Evolutionary conservation across 2,329 filamentous ascomycete genomes (phyloP), one percentile per base, ranked within the genome.

Genomic region (Ampelomyces quisqualis): DNA sequence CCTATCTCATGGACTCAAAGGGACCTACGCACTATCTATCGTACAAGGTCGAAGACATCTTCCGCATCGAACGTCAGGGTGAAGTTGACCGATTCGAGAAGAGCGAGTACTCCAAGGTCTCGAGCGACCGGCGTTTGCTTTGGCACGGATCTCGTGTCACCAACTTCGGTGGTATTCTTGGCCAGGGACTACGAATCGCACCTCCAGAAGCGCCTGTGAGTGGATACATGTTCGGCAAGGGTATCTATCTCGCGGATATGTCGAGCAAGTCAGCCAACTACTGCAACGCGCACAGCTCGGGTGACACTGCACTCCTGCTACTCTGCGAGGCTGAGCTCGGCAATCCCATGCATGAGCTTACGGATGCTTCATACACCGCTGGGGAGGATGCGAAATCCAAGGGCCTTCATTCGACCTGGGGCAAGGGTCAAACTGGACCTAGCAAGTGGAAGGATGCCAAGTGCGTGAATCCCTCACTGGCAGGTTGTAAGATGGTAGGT

Each of bases 141-240:
- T 95, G 90, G 90, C 90, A 95, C 62, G 89, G 90, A 11, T 90
- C 86, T 11, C 82, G 88, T 22, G 79, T 77, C 21, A 93, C 87
- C 37, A 95, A 95, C 65, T 95, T 84, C 52, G 88, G 85, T 59
- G 90, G 89, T 60, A 95, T 95, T 44, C 79, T 95, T 28, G 86
- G 82, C 42, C 88, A 95, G 67, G 90, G 90, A 51, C 78, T 95
- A 5, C 85, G 88, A n/a, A 95, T 95, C 51, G 90, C 90, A 5
- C 90, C 90, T 0, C 85, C 85, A 0, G 85, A 94, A 65, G 89
- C 89, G 0, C 90, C 88, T 0, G 82, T 82, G 0, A 79, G 76
- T 4, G 88, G 88, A 1, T 90, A 91, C 72, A 91, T 91, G 86
- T 95, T 94, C 53, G 89, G 85, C 42, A 94, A 94, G 67, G 89